Evolutionary conservation across 495 filamentous ascomycete species (phyloP).

Genomic region (Stereocaulon alpinum): DNA sequence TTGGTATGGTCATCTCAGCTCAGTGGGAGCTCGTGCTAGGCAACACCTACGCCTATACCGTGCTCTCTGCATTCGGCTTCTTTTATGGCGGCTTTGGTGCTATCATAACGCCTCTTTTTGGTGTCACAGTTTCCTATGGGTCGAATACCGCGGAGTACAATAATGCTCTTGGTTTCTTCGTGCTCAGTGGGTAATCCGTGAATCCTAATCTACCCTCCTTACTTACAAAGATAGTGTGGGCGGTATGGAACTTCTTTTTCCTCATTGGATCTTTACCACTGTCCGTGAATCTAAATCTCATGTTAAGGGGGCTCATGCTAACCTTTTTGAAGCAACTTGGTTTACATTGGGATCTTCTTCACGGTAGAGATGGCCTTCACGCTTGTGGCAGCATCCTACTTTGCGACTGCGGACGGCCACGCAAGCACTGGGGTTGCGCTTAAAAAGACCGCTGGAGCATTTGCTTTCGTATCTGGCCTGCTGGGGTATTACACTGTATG

Average conservation of each 20-base stretch:
- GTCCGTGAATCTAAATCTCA: slow-evolving; percentile 15
- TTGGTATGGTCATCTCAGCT: slow-evolving; percentile 40
- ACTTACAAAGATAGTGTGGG: slow-evolving; percentile 33
- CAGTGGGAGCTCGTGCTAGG: slow-evolving; percentile 43
- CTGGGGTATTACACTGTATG: slow-evolving; percentile 41
- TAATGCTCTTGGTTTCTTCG: slow-evolving; percentile 39
- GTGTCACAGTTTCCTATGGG: slow-evolving; percentile 33
- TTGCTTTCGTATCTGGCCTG: slow-evolving; percentile 38
- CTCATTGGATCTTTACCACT: slow-evolving; percentile 35
- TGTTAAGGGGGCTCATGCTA: neutral
- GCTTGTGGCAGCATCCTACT: slow-evolving; percentile 37
- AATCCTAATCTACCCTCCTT: too few species aligned
- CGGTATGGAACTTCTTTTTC: slow-evolving; percentile 39
- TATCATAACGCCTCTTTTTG: slow-evolving; percentile 32
- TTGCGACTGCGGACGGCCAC: slow-evolving; percentile 36
- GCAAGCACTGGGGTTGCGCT: slow-evolving; percentile 26
- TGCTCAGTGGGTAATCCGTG: slow-evolving; percentile 27
- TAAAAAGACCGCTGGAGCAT: slow-evolving; percentile 36
- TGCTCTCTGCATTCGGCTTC: slow-evolving; percentile 39
- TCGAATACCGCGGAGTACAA: slow-evolving; percentile 31
- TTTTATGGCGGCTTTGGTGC: slow-evolving; percentile 38
- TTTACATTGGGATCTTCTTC: slow-evolving; percentile 39
- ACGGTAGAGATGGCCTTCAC: slow-evolving; percentile 38
- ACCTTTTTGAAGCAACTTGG: slow-evolving; percentile 28
- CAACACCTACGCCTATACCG: slow-evolving; percentile 42